These are phyloP conservation scores for Microbotryomycetes sp. DNA, from an alignment of 1,284 basidiomycete genomes.

Conservation along the genomic window DNA sequence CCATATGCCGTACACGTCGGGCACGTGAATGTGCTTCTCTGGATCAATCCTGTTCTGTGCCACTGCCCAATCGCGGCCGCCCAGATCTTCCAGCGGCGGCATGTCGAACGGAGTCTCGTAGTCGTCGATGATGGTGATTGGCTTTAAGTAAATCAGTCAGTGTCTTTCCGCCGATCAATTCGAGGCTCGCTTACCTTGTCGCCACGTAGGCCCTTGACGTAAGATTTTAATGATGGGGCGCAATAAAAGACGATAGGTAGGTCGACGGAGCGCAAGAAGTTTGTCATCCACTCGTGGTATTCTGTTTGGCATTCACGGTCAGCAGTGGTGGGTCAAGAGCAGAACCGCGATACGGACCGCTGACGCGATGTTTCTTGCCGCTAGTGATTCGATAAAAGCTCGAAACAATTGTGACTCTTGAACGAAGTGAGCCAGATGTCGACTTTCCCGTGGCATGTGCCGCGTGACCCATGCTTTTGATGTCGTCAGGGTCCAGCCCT, in stretches of 20 bases:
- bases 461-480: background rate
- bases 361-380: slow-evolving; percentile 31
- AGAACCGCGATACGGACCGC: slow-evolving; percentile 15
- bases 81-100: slow-evolving; percentile 29
- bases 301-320: slow-evolving; percentile 2
- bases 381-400: slow-evolving; percentile 29
- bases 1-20: slow-evolving; percentile 33
- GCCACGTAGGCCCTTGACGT: slow-evolving; percentile 21
- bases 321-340: background rate
- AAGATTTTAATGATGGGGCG: slow-evolving; percentile 22
- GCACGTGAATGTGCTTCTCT: slow-evolving; percentile 30
- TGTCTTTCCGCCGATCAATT: background rate
- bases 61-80: slow-evolving; percentile 26
- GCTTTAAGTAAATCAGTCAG: slow-evolving; percentile 8
- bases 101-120: slow-evolving; percentile 29
- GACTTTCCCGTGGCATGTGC: background rate
- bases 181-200: slow-evolving; percentile 20
- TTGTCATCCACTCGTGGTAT: slow-evolving; percentile 31
- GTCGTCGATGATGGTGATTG: slow-evolving; percentile 26
- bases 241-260: slow-evolving; percentile 33
- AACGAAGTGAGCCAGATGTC: background rate
- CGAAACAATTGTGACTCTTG: slow-evolving; percentile 29
- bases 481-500: background rate
- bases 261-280: slow-evolving; percentile 31
- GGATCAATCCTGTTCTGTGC: slow-evolving; percentile 30